These are phyloP conservation scores for Solanum pimpinellifolium DNA, from an alignment of 257 asterid species.

Conservation along the genomic window DNA sequence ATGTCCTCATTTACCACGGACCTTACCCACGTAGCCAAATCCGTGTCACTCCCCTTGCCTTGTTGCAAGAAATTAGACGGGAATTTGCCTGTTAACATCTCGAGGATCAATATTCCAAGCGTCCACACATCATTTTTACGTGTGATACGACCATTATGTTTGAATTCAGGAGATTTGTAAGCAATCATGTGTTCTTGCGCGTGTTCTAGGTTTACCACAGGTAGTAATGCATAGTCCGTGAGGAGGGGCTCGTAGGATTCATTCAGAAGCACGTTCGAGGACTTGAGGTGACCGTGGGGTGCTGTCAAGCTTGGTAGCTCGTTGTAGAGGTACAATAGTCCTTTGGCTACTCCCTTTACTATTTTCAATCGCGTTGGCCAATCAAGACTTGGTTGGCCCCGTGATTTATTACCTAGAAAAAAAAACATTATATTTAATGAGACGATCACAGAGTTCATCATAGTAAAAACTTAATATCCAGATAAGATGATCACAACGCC, in stretches of 20 bases:
- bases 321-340: constrained; percentile 54
- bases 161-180: constrained; percentile 75
- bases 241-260: constrained; percentile 40
- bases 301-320: constrained; percentile 72
- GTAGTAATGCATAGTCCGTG: constrained; percentile 64
- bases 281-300: constrained; percentile 87
- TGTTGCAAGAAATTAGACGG: constrained; percentile 64
- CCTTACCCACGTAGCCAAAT: constrained; percentile 46
- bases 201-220: constrained; percentile 64
- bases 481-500: not conserved
- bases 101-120: constrained; percentile 68
- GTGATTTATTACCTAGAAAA: constrained; percentile 38
- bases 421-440: not conserved
- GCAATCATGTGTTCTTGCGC: constrained; percentile 72
- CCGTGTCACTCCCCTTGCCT: constrained; percentile 31
- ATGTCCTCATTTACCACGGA: constrained; percentile 18
- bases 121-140: constrained; percentile 82
- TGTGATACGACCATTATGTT: constrained; percentile 43
- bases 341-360: constrained; percentile 63
- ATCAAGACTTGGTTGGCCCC: constrained; percentile 29
- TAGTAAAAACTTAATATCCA: too few species aligned
- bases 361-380: constrained; percentile 74
- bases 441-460: not conserved
- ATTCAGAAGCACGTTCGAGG: constrained; percentile 82
- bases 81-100: constrained; percentile 51